phyloP scores from a whole-genome alignment of 2,329 filamentous ascomycete genomes.

The Diaporthe destruens region DNA sequence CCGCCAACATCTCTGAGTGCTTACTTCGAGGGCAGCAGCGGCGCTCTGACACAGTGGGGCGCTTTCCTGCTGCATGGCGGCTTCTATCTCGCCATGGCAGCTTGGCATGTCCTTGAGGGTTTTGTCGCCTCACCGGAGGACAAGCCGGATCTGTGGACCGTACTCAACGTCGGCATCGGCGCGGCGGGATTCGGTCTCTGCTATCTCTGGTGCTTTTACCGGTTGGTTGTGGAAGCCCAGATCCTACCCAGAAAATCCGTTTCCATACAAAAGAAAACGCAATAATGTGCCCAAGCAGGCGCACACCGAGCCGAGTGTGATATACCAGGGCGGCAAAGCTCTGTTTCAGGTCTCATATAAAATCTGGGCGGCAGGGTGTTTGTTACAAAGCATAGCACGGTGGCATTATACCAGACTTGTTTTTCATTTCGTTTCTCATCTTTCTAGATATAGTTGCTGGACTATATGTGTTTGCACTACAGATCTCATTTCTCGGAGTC shows the following conservation, averaged over 20 bases:
- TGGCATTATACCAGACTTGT: conserved; percentile 22
- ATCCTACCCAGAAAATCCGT: conserved; percentile 53
- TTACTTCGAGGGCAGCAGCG: conserved; percentile 69
- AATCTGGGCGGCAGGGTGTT: conserved; percentile 14
- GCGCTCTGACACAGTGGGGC: conserved; percentile 64
- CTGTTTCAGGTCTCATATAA: conserved; percentile 16
- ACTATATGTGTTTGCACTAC: neutral
- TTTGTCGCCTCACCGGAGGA: conserved; percentile 75
- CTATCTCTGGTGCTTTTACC: conserved; percentile 91
- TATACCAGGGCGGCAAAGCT: neutral
- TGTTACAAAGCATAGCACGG: conserved; percentile 37
- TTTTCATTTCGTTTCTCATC: conserved; percentile 18
- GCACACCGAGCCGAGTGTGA: neutral
- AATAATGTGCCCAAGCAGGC: conserved; percentile 46
- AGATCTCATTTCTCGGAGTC: neutral
- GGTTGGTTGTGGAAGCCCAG: conserved; percentile 71
- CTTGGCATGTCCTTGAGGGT: conserved; percentile 84
- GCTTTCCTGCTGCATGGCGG: conserved; percentile 78
- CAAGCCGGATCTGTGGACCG: conserved; percentile 96
- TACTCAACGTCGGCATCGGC: conserved; percentile 88
- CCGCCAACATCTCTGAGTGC: conserved; percentile 80
- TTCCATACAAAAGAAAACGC: conserved; percentile 51
- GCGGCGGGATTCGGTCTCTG: conserved; percentile 87
- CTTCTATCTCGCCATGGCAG: conserved; percentile 83
- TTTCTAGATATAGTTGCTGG: conserved; percentile 3